A percentile compares a stretch with the other conserved stretches of the same genome.
Conservation (phyloP, 1,284 basidiomycete genomes). For the Trametes hirsuta region DNA sequence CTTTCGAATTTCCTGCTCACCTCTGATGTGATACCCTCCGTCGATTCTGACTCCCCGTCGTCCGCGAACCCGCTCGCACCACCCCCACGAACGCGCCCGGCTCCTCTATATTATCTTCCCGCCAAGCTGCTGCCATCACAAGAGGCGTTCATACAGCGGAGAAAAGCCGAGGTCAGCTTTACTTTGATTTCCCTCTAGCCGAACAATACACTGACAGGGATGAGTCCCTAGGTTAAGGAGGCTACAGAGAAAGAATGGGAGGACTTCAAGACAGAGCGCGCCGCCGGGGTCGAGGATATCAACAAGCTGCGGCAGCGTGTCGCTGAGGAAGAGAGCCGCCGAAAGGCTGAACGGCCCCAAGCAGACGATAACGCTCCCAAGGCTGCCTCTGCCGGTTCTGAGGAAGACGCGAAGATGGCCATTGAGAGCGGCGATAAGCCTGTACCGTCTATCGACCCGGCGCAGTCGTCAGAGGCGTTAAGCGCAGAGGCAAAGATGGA, state of each 20-base stretch:
- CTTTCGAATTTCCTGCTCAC: constrained; percentile 77
- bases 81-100: constrained; percentile 67
- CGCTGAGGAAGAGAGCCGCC: constrained; percentile 54
- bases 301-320: constrained; percentile 62
- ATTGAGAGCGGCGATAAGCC: constrained; percentile 23
- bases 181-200: not conserved
- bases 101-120: constrained; percentile 78
- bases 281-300: constrained; percentile 63
- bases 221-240: constrained; percentile 52
- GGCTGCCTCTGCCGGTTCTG: constrained; percentile 4
- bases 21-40: constrained; percentile 63
- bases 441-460: not conserved
- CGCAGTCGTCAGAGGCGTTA: constrained; percentile 2
- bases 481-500: constrained; percentile 28
- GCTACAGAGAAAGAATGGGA: constrained; percentile 71
- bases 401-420: constrained; percentile 25
- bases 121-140: constrained; percentile 69
- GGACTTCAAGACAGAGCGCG: constrained; percentile 62
- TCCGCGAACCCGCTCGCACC: constrained; percentile 48
- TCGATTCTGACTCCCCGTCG: constrained; percentile 25
- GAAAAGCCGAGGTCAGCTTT: constrained; percentile 61
- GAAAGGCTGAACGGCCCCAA: constrained; percentile 41
- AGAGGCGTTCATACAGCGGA: constrained; percentile 62
- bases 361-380: constrained; percentile 20
- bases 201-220: not conserved